A percentile compares a stretch with the other conserved stretches of the same genome.
These are phyloP conservation scores for Hericium coralloides DNA, from an alignment of 768 basidiomycete genomes.

Conservation along the genomic window DNA sequence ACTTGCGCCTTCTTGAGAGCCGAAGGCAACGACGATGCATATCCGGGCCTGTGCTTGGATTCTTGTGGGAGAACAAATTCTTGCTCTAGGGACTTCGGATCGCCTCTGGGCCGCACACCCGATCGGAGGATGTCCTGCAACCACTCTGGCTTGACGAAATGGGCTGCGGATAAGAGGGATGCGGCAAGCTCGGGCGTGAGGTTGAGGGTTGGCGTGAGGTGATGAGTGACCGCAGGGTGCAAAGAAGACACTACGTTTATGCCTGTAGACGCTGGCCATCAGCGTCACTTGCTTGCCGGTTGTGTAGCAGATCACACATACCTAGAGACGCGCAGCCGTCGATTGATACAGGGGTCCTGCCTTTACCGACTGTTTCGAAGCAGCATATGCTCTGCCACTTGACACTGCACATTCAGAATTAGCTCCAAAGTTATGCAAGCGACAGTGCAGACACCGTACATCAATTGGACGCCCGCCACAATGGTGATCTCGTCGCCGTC, in stretches of 20 bases:
- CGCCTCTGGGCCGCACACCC: slow-evolving; percentile 30
- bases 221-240: slow-evolving; percentile 47
- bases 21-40: slow-evolving; percentile 39
- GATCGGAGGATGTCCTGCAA: slow-evolving; percentile 48
- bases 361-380: slow-evolving; percentile 18
- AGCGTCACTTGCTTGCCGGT: neutral
- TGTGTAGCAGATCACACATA: slow-evolving; percentile 13
- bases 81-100: slow-evolving; percentile 37
- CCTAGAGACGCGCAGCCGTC: slow-evolving; percentile 37
- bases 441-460: slow-evolving; percentile 29
- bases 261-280: slow-evolving; percentile 27
- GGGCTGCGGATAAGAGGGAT: slow-evolving; percentile 49
- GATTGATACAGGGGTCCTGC: slow-evolving; percentile 9
- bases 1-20: slow-evolving; percentile 41
- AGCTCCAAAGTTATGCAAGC: neutral
- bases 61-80: slow-evolving; percentile 40
- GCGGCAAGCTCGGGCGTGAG: slow-evolving; percentile 42
- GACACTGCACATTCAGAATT: slow-evolving; percentile 10
- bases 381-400: slow-evolving; percentile 19
- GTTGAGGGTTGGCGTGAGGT: slow-evolving; percentile 43
- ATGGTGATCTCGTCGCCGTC: slow-evolving; percentile 48
- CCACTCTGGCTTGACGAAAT: slow-evolving; percentile 64
- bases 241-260: slow-evolving; percentile 43
- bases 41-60: slow-evolving; percentile 50
- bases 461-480: slow-evolving; percentile 31